Evolutionary conservation across 2,329 filamentous ascomycete genomes (phyloP).

Genomic region (Colletotrichum cuscutae): DNA sequence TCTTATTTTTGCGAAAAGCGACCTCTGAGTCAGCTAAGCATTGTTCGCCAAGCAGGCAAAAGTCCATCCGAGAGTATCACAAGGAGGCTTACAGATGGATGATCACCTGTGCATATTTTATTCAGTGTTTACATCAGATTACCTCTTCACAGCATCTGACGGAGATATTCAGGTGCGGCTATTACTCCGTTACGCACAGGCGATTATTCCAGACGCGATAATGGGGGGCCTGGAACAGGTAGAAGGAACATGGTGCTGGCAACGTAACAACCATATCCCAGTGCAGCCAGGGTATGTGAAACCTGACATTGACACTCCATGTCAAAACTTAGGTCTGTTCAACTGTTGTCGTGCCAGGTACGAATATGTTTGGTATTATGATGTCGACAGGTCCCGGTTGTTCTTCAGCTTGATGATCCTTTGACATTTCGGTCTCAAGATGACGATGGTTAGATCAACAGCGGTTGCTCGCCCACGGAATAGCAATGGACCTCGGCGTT

Average conservation of each 20-base stretch:
- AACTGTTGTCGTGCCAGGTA: not conserved
- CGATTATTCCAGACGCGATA: slow-evolving; percentile 6
- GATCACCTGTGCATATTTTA: slow-evolving; percentile 22
- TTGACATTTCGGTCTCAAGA: not conserved
- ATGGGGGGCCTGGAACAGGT: not conserved
- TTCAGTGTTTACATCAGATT: not conserved
- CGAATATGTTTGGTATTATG: not conserved
- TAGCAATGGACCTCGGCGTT: not conserved
- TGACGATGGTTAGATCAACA: not conserved
- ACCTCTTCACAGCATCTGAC: slow-evolving; percentile 8
- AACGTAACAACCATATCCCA: slow-evolving; percentile 9
- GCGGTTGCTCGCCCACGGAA: not conserved
- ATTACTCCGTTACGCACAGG: not conserved
- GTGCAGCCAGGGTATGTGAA: not conserved
- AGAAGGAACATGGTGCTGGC: not conserved
- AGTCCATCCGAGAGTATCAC: slow-evolving; percentile 21
- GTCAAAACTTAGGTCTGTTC: slow-evolving; percentile 1
- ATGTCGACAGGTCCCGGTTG: not conserved
- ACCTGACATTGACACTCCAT: slow-evolving; percentile 11
- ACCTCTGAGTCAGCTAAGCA: slow-evolving; percentile 1
- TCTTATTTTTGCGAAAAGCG: slow-evolving; percentile 1
- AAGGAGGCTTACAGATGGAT: slow-evolving; percentile 6
- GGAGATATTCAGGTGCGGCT: not conserved
- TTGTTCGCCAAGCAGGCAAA: not conserved
- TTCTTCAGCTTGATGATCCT: not conserved